Evolutionary conservation across 1,284 basidiomycete species (phyloP).

Genomic region (Cutaneotrichosporon mucoides): DNA sequence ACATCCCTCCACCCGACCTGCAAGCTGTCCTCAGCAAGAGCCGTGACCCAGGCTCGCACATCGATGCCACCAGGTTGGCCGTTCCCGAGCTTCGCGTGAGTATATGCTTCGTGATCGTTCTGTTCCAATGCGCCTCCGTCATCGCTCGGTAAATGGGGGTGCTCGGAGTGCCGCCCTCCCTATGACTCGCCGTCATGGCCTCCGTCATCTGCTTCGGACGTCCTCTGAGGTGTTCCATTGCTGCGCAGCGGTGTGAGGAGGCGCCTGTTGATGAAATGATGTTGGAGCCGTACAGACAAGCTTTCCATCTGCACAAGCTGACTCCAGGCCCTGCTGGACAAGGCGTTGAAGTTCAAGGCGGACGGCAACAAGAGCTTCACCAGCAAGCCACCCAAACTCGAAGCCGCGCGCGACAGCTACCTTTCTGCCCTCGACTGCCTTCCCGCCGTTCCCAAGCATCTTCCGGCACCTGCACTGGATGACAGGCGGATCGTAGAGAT

Average conservation of each 20-base stretch:
- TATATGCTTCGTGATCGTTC: neutral
- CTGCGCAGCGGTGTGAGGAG: no score
- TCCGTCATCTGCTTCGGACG: no score
- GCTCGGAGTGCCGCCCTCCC: no score
- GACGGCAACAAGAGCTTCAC: conserved; percentile 40
- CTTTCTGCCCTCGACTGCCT: conserved; percentile 30
- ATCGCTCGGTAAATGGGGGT: no score
- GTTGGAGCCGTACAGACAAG: no score
- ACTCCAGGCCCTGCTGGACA: conserved; percentile 23
- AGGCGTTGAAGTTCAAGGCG: conserved; percentile 29
- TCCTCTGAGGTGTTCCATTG: no score
- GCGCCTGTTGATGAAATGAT: no score
- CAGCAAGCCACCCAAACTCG: conserved; percentile 22
- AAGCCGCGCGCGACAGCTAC: conserved; percentile 33
- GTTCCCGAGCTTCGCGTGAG: conserved; percentile 3
- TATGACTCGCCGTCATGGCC: no score
- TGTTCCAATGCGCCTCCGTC: no score
- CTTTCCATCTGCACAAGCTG: neutral
- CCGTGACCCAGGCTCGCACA: neutral
- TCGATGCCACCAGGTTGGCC: neutral
- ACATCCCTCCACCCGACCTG: conserved; percentile 1
- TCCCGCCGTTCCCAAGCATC: conserved; percentile 15
- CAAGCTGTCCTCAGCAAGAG: neutral
- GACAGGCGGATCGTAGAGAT: conserved; percentile 21
- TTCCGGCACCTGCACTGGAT: conserved; percentile 1